phyloP scores from a whole-genome alignment of 2,329 filamentous ascomycete species.

The Coniosporium tulheliwenetii region DNA sequence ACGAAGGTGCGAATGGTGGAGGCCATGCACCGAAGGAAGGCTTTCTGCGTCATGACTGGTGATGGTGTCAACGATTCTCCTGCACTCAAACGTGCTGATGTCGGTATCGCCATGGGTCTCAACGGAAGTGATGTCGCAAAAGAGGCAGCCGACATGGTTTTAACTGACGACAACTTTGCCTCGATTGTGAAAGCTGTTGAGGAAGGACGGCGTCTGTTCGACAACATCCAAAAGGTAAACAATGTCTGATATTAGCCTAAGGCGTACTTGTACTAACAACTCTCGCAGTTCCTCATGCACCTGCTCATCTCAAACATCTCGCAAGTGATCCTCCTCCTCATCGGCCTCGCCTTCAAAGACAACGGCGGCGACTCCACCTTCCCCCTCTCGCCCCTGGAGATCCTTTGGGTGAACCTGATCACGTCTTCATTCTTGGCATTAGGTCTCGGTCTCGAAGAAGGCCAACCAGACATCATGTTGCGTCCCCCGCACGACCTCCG shows the following conservation, averaged over 20 bases:
- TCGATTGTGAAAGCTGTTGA: conserved; percentile 57
- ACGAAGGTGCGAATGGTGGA: conserved; percentile 33
- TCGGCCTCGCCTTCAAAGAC: conserved; percentile 31
- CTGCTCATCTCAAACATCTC: conserved; percentile 32
- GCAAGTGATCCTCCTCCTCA: conserved; percentile 29
- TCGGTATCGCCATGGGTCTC: conserved; percentile 39
- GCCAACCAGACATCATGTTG: conserved; percentile 28
- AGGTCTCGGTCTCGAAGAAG: conserved; percentile 29
- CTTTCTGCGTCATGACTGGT: conserved; percentile 24
- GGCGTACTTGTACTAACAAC: conserved; percentile 13
- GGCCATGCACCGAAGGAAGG: conserved; percentile 24
- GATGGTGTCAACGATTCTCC: conserved; percentile 34
- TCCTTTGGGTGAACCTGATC: conserved; percentile 32
- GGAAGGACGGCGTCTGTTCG: conserved; percentile 38
- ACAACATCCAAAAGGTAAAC: conserved; percentile 12
- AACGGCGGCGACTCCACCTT: conserved; percentile 25
- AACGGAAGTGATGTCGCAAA: conserved; percentile 39
- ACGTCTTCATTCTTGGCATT: conserved; percentile 31
- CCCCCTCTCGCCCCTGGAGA: conserved; percentile 29
- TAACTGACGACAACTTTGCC: conserved; percentile 49
- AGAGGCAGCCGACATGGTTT: conserved; percentile 45
- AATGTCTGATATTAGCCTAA: conserved; percentile 16
- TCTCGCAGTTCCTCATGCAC: conserved; percentile 25
- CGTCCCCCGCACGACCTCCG: conserved; percentile 26
- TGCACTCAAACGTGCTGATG: conserved; percentile 41